Conservation (phyloP, 257 asterid genomes). For the Perilla frutescens region DNA sequence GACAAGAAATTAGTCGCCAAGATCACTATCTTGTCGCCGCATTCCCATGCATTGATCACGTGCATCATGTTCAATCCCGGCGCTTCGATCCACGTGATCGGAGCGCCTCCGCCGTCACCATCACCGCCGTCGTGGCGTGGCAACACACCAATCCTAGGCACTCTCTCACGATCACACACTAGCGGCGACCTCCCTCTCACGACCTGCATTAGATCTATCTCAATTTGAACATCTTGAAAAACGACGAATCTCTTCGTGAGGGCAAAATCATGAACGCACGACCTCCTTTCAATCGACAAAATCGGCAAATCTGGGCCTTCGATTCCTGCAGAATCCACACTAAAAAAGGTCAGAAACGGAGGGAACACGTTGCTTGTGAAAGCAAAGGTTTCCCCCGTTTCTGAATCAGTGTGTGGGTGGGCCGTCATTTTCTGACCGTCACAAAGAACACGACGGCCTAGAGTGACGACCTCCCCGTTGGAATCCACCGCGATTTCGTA, state of each 20-base stretch:
- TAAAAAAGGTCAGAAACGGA: slow-evolving; percentile 53
- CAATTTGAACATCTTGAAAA: slow-evolving; percentile 51
- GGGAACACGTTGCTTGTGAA: slow-evolving; percentile 41
- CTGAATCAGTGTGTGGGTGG: slow-evolving; percentile 53
- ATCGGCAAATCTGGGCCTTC: slow-evolving; percentile 47
- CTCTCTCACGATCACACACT: slow-evolving; percentile 34
- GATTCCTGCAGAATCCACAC: slow-evolving; percentile 40
- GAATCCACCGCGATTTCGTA: slow-evolving; percentile 41
- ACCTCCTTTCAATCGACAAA: slow-evolving; percentile 38
- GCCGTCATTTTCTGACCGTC: slow-evolving; percentile 56
- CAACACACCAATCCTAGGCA: slow-evolving; percentile 58
- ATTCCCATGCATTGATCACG: slow-evolving; percentile 61
- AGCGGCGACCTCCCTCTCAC: slow-evolving; percentile 46
- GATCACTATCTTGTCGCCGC: slow-evolving; percentile 43
- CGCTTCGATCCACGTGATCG: slow-evolving; percentile 54
- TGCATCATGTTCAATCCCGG: slow-evolving; percentile 53
- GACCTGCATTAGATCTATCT: slow-evolving; percentile 41
- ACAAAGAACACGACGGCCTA: slow-evolving; percentile 47
- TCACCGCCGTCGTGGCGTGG: slow-evolving; percentile 46
- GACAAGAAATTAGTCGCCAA: slow-evolving; percentile 47
- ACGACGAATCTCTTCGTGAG: slow-evolving; percentile 50
- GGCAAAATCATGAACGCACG: slow-evolving; percentile 61
- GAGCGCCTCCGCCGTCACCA: background rate
- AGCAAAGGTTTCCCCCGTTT: slow-evolving; percentile 52
- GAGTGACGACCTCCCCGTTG: slow-evolving; percentile 54